These are phyloP conservation scores for Scheffersomyces stipitis DNA, from an alignment of 805 yeast genomes.

Conservation along the genomic window DNA sequence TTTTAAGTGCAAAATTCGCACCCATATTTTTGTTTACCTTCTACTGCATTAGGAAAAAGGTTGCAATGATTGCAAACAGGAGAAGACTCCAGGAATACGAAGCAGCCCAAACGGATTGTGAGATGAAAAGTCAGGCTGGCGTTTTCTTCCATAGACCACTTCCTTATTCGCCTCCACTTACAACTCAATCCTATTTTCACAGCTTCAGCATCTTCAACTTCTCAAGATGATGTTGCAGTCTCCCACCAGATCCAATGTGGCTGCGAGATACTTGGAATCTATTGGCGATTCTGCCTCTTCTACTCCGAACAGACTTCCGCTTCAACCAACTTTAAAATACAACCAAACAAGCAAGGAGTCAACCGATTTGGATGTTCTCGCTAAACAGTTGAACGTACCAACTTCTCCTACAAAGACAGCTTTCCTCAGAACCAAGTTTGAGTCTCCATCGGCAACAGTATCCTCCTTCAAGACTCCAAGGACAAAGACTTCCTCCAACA, in stretches of 20 bases:
- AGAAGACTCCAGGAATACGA: too few species aligned
- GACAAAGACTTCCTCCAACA: slow-evolving; percentile 16
- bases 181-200: too few species aligned
- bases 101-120: too few species aligned
- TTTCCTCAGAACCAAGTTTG: slow-evolving; percentile 32
- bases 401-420: slow-evolving; percentile 26
- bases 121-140: too few species aligned
- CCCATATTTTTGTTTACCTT: too few species aligned
- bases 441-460: slow-evolving; percentile 43
- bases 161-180: too few species aligned
- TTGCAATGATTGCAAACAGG: too few species aligned
- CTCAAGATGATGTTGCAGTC: too few species aligned
- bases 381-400: slow-evolving; percentile 32
- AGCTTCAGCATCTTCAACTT: too few species aligned
- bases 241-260: slow-evolving; percentile 22
- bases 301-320: slow-evolving; percentile 26
- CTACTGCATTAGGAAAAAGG: too few species aligned
- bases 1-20: too few species aligned
- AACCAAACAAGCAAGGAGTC: slow-evolving; percentile 22
- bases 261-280: slow-evolving; percentile 36
- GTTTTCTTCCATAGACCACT: too few species aligned
- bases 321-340: slow-evolving; percentile 28
- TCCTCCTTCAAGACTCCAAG: slow-evolving; percentile 39
- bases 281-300: slow-evolving; percentile 20
- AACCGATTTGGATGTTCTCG: slow-evolving; percentile 41